Evolutionary conservation across 768 basidiomycete species (phyloP).

Genomic region (Tulasnella sp.): DNA sequence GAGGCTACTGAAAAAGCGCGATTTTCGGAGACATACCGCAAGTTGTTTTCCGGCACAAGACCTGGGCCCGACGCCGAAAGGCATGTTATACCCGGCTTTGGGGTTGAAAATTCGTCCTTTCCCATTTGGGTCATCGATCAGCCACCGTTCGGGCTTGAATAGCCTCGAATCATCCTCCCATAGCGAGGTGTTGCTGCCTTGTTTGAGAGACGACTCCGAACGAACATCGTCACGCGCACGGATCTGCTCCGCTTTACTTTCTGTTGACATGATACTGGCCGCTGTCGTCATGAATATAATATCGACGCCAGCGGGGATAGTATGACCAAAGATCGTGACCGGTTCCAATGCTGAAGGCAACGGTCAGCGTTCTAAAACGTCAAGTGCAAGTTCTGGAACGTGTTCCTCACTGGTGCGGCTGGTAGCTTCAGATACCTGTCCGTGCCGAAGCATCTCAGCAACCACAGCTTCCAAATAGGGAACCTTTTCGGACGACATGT

Average conservation of each 20-base stretch:
- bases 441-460: not conserved
- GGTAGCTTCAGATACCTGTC: not conserved
- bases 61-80: not conserved
- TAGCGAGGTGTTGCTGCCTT: not conserved
- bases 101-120: not conserved
- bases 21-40: too few relatives aligned
- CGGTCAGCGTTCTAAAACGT: not conserved
- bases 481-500: not conserved
- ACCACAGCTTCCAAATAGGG: slow-evolving; percentile 7
- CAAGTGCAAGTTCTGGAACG: not conserved
- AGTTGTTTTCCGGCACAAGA: not conserved
- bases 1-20: too few relatives aligned
- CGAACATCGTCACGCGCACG: not conserved
- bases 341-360: not conserved
- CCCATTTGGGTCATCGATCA: not conserved
- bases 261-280: not conserved
- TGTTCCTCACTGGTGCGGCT: not conserved
- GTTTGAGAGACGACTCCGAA: not conserved
- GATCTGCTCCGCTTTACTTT: not conserved
- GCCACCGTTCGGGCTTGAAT: slow-evolving; percentile 2
- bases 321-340: not conserved
- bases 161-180: not conserved
- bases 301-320: not conserved
- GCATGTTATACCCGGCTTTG: not conserved
- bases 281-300: not conserved